Base-by-base conservation (phyloP, 371 early-diverging fungal genomes). In the Saksenaea vasiformis region DNA sequence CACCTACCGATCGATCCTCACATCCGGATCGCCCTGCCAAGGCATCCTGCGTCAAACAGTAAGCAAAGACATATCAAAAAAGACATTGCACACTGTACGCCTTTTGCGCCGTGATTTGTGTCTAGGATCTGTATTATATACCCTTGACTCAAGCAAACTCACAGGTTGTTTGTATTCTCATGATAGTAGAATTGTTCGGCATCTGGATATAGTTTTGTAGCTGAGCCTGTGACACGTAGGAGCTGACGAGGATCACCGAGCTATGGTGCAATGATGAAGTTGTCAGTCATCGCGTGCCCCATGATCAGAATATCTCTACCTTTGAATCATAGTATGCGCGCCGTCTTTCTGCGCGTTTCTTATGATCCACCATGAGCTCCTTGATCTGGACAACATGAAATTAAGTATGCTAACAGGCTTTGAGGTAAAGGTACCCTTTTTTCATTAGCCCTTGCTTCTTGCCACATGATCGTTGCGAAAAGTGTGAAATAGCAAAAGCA, bases 221-320 rank as follows among this genome's bases (percentile, higher is more conserved):
- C 69, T 27, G 79, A 76, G 26, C 87, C 87, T 28, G 83, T 80
- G 15, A 87, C 80, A 53, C 87, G 74, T 24, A 87, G 59, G 3
- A 87, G 67, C 58, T 87, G 87, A 38, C 68, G 76, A 27, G 85
- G 85, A 70, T 87, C 87, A 9, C 87, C 87, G 13, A 85, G 62
- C 87, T 86, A 70, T 26, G 10, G 37, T 35, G 10, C 56, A 39
- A 54, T 38, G 15, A 13, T 13, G 38, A 39, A 34, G 27, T 43
- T 39, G 0, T 61, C 19, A 44, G 22, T 3, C 35, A 57, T 41
- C 1, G 5, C 19, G 51, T 8, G 14, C 19, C 31, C 10, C 17
- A 28, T 54, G 28, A 5, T 13, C 5, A 22, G 7, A 17, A 34
- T 9, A 37, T 14, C 5, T 13, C n/a, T 81, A 85, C 87, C 68